Conservation (phyloP, 1,284 basidiomycete species). For the Boletellus deceptivus region DNA sequence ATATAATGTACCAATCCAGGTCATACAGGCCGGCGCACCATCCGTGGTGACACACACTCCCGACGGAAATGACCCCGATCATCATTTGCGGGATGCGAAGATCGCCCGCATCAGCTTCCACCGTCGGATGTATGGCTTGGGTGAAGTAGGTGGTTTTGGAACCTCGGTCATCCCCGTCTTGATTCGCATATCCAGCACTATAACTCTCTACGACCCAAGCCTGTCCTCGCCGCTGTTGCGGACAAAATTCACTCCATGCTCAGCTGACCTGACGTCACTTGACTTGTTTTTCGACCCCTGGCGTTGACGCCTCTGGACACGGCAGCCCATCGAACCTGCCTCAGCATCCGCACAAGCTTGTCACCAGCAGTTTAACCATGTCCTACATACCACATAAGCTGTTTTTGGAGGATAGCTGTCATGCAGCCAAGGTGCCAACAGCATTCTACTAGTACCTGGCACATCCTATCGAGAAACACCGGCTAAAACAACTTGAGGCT, state of each 20-base stretch:
- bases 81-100: conserved; percentile 40
- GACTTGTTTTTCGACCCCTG: background rate
- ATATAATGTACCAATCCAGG: conserved; percentile 88
- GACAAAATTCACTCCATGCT: conserved; percentile 41
- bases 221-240: conserved; percentile 39
- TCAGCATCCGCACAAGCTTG: background rate
- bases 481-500: conserved; percentile 51
- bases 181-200: conserved; percentile 62
- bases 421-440: conserved; percentile 4
- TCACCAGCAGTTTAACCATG: background rate
- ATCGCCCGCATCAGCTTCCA: conserved; percentile 86
- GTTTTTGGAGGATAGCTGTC: conserved; percentile 5
- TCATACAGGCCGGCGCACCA: conserved; percentile 84
- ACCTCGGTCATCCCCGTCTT: background rate
- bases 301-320: background rate
- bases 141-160: conserved; percentile 64
- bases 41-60: conserved; percentile 82
- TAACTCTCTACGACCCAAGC: conserved; percentile 74
- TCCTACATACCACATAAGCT: conserved; percentile 15
- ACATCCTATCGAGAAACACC: background rate
- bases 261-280: conserved; percentile 17
- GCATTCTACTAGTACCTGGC: background rate
- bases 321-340: background rate
- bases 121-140: conserved; percentile 87
- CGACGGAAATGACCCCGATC: conserved; percentile 32